A percentile compares a stretch with the other conserved stretches of the same genome.
phyloP scores from a whole-genome alignment of 2,329 filamentous ascomycete species.

The Pseudogymnoascus sp. region DNA sequence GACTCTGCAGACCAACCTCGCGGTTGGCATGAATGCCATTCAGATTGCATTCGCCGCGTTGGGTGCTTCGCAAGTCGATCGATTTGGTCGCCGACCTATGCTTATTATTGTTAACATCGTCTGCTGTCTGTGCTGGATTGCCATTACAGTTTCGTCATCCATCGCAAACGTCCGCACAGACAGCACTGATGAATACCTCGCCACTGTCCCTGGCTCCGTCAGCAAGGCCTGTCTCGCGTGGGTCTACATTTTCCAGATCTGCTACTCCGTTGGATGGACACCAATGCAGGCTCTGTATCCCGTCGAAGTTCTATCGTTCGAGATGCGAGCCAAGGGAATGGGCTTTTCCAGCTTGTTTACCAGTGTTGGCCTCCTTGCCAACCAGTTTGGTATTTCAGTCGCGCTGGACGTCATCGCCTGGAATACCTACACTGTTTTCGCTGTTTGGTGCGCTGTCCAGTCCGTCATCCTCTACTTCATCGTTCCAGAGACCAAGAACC shows the following conservation, averaged over 20 bases:
- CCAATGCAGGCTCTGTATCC: constrained; percentile 42
- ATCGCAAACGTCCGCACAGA: background rate
- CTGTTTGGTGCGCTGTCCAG: constrained; percentile 36
- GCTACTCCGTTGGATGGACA: constrained; percentile 41
- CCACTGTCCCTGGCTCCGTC: constrained; percentile 18
- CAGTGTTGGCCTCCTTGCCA: constrained; percentile 38
- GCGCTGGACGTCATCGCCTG: constrained; percentile 42
- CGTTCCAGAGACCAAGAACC: constrained; percentile 42
- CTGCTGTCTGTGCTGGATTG: constrained; percentile 42
- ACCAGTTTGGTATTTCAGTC: constrained; percentile 39
- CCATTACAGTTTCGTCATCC: constrained; percentile 40
- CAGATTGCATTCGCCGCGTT: constrained; percentile 46
- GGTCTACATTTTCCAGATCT: constrained; percentile 46
- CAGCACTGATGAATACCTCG: background rate
- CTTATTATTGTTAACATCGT: constrained; percentile 42
- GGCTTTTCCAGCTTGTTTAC: constrained; percentile 39
- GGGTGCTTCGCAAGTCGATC: constrained; percentile 49
- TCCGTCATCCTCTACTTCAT: constrained; percentile 39
- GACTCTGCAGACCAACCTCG: constrained; percentile 39
- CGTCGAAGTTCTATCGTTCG: constrained; percentile 46
- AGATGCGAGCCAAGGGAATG: constrained; percentile 49
- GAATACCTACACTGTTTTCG: constrained; percentile 47
- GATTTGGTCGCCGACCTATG: constrained; percentile 48
- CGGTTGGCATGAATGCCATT: constrained; percentile 45
- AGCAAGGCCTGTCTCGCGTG: constrained; percentile 42